phyloP scores from a whole-genome alignment of 495 filamentous ascomycete species.

The Neurospora terricola region DNA sequence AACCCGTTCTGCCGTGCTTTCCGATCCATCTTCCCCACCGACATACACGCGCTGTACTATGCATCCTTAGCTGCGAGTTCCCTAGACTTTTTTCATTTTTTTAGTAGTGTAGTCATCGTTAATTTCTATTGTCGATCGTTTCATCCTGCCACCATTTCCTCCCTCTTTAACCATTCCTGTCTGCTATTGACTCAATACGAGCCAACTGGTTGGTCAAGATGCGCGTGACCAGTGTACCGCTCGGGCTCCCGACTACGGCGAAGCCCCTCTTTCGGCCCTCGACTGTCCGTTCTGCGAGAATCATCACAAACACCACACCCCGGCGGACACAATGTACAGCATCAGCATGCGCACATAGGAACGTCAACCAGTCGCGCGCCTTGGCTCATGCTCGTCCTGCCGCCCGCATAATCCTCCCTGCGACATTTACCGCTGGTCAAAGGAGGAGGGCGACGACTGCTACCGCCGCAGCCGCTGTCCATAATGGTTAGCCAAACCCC shows the following conservation, averaged over 20 bases:
- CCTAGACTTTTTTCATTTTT: not conserved
- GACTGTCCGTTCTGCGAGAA: not conserved
- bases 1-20: not conserved
- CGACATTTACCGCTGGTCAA: conserved; percentile 12
- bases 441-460: conserved; percentile 21
- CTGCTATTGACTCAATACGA: not conserved
- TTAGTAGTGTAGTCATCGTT: not conserved
- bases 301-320: conserved; percentile 1
- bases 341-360: conserved; percentile 1
- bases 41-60: not conserved
- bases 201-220: not conserved
- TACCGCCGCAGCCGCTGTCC: conserved; percentile 18
- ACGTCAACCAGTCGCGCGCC: not conserved
- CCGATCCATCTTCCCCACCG: not conserved
- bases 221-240: not conserved
- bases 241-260: not conserved
- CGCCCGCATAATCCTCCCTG: conserved; percentile 8
- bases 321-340: conserved; percentile 10
- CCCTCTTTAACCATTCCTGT: not conserved
- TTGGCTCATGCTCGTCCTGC: not conserved
- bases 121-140: not conserved
- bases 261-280: not conserved
- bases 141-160: not conserved
- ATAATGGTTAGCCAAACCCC: conserved; percentile 18
- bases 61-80: not conserved